Percentiles rank a stretch among this genome's conserved stretches.
Evolutionary conservation across 768 basidiomycete genomes (phyloP).

Genomic region (Boletus subparvulus): DNA sequence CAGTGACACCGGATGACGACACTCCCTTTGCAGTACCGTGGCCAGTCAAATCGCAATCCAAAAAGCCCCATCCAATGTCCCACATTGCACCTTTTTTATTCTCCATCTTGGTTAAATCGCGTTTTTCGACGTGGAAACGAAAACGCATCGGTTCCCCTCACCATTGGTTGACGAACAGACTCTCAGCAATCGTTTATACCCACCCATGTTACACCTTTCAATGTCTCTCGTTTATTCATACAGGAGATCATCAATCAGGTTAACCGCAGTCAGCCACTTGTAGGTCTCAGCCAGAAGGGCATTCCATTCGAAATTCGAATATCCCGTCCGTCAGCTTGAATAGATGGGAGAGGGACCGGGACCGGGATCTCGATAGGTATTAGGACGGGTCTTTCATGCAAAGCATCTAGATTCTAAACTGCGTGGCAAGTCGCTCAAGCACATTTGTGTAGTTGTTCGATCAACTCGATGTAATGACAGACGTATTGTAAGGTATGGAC

Average conservation of each 20-base stretch:
- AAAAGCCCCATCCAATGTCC: neutral
- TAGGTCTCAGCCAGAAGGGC: neutral
- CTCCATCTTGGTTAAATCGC: neutral
- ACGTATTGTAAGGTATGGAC: neutral
- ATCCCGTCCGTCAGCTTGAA: neutral
- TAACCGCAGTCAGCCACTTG: neutral
- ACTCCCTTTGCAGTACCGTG: neutral
- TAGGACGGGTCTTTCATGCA: neutral
- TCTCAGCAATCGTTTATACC: neutral
- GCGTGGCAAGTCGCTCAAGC: neutral
- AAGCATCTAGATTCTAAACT: no score
- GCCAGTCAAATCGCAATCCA: neutral
- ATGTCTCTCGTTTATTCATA: no score
- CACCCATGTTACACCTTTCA: neutral
- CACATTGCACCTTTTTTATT: neutral
- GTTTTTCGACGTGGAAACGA: neutral
- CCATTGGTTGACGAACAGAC: no score
- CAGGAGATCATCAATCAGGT: neutral
- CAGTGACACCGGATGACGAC: no score
- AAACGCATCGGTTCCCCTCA: neutral
- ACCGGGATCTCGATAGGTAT: neutral
- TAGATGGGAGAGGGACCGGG: neutral
- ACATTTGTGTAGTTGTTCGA: neutral
- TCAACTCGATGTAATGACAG: neutral
- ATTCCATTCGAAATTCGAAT: neutral